Conservation (phyloP, 73 alveolate genomes). For the Paramecium sonneborni region DNA sequence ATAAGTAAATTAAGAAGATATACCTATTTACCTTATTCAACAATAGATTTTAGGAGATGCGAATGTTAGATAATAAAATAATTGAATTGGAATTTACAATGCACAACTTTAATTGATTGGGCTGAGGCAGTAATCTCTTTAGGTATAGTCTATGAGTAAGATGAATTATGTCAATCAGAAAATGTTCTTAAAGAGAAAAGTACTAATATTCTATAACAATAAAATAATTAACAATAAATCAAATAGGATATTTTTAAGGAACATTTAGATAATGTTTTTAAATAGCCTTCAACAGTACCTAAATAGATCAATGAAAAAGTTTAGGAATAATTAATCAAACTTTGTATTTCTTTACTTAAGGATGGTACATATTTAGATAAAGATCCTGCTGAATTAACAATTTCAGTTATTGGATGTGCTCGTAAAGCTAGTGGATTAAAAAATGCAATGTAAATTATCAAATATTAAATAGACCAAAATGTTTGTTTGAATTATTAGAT, state of each 20-base stretch:
- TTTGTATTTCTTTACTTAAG: background rate
- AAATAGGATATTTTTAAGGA: constrained; percentile 10
- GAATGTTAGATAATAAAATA: constrained; percentile 48
- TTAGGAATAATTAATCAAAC: background rate
- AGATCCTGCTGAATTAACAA: constrained; percentile 52
- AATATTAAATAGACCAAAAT: background rate
- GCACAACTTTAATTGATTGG: constrained; percentile 61
- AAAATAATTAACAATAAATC: background rate
- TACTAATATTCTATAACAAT: background rate
- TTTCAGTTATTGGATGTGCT: constrained; percentile 44
- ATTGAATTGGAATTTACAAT: constrained; percentile 60
- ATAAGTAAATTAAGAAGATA: constrained; percentile 62
- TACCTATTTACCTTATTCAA: constrained; percentile 36
- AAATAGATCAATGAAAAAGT: background rate
- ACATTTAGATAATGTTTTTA: background rate
- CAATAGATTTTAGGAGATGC: constrained; percentile 53
- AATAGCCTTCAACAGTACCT: background rate
- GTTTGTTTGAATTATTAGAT: background rate
- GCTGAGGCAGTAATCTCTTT: constrained; percentile 23
- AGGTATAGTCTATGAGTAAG: constrained; percentile 51
- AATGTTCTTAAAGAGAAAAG: constrained; percentile 55
- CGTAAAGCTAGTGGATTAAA: constrained; percentile 35
- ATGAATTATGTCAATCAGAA: constrained; percentile 29
- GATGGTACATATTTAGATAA: constrained; percentile 17
- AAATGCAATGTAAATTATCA: background rate